These are phyloP conservation scores for Ophiostoma ulmi DNA, from an alignment of 2,329 filamentous ascomycete genomes.

Conservation along the genomic window DNA sequence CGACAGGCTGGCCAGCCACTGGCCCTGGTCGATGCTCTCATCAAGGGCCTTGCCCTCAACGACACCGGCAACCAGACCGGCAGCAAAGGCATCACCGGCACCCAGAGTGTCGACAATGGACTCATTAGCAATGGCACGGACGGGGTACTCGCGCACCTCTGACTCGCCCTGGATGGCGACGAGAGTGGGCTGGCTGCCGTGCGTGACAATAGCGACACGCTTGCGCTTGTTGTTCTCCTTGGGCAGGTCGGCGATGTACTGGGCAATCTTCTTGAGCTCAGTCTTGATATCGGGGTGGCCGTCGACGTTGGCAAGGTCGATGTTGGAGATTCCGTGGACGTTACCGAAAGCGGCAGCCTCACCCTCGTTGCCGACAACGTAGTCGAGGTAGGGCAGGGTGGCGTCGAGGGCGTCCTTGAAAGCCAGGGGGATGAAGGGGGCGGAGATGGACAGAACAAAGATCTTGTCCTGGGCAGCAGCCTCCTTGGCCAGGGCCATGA, in stretches of 20 bases:
- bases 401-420: conserved; percentile 94
- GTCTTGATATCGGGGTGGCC: conserved; percentile 50
- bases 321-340: conserved; percentile 62
- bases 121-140: conserved; percentile 87
- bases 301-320: conserved; percentile 45
- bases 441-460: conserved; percentile 86
- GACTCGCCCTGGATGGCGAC: conserved; percentile 70
- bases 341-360: conserved; percentile 86
- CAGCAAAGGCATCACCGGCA: conserved; percentile 78
- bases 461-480: conserved; percentile 84
- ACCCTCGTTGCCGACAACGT: conserved; percentile 93
- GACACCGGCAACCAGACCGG: conserved; percentile 85
- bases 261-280: conserved; percentile 78
- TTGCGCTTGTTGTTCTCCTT: conserved; percentile 86
- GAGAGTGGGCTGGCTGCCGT: conserved; percentile 86
- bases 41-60: conserved; percentile 77
- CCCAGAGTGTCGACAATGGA: conserved; percentile 93
- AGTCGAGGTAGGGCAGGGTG: conserved; percentile 87
- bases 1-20: conserved; percentile 92
- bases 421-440: conserved; percentile 93
- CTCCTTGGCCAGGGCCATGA: conserved; percentile 84
- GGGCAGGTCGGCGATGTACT: conserved; percentile 77
- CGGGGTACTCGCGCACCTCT: conserved; percentile 69
- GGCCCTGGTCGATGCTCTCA: conserved; percentile 79
- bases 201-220: conserved; percentile 85